Evolutionary conservation across 2,329 filamentous ascomycete species (phyloP).

Genomic region (Tolypocladium tundrense): DNA sequence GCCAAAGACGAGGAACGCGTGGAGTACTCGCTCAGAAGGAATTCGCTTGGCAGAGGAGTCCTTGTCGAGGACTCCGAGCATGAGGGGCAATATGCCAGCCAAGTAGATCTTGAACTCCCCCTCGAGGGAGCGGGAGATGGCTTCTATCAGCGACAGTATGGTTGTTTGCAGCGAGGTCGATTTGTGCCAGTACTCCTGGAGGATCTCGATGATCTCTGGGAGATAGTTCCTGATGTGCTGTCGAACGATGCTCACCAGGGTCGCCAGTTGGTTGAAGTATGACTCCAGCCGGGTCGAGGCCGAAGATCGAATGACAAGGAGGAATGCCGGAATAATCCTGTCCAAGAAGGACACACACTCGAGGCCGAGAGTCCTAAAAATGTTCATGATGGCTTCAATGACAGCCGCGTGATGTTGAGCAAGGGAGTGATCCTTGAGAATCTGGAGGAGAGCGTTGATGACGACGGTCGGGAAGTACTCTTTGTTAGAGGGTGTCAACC

Average conservation of each 20-base stretch:
- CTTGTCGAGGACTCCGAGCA: slow-evolving; percentile 88
- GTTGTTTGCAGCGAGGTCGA: slow-evolving; percentile 77
- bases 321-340: slow-evolving; percentile 88
- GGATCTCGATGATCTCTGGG: slow-evolving; percentile 72
- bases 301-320: slow-evolving; percentile 77
- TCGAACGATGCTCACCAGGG: slow-evolving; percentile 86
- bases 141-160: slow-evolving; percentile 84
- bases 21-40: slow-evolving; percentile 81
- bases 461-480: slow-evolving; percentile 98
- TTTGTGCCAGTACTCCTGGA: slow-evolving; percentile 84
- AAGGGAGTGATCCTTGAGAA: slow-evolving; percentile 83
- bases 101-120: slow-evolving; percentile 98
- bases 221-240: slow-evolving; percentile 93
- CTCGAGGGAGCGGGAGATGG: slow-evolving; percentile 85
- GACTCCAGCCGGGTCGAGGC: slow-evolving; percentile 73
- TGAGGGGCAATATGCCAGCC: slow-evolving; percentile 76
- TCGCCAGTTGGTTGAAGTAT: slow-evolving; percentile 94
- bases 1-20: slow-evolving; percentile 92
- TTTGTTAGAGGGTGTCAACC: slow-evolving; percentile 89
- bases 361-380: slow-evolving; percentile 89
- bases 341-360: slow-evolving; percentile 94
- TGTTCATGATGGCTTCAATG: slow-evolving; percentile 97
- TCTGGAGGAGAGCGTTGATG: slow-evolving; percentile 87
- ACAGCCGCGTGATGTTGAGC: slow-evolving; percentile 86
- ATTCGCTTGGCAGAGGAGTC: slow-evolving; percentile 66